Evolutionary conservation across 257 asterid species (phyloP), one percentile per base, ranked within the genome.

Genomic region (Scutellaria galericulata): DNA sequence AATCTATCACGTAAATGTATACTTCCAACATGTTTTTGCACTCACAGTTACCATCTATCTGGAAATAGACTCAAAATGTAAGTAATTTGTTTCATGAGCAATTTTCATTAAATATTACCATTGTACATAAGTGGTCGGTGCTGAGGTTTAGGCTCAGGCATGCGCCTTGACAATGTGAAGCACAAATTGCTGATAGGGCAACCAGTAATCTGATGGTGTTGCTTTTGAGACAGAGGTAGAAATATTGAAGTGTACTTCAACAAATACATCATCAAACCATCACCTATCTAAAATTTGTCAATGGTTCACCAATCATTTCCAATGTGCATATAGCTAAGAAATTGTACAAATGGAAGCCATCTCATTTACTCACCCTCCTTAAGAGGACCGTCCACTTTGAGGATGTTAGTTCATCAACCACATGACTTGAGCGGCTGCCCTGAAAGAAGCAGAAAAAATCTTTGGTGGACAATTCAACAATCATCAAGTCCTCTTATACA

Each of bases 181-280:
- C 84, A 60, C 70, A 84, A 62, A 64, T 78, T 75, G 74, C 81
- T 85, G 82, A 90, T 82, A 12, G 96, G 90, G 61, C 66, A 77
- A 57, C 98, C 98, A 65, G 90, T 71, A 68, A 90, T 86, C 80
- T 93, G 98, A 75, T 59, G 83, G 81, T 83, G 73, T 74, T 85
- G 87, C 69, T 69, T 85, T 67, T 65, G 75, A 56, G 90, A 82
- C 75, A 91, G 87, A 53, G 92, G 91, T 82, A 89, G 76, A 78
- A 93, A 93, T 65, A 93, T 58, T 31, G 86, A 90, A 59, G 94
- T 81, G 73, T 86, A 47, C 85, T 70, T 85, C 73, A 93, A 81
- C 74, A 90, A 75, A 80, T 89, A 82, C 61, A 74, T 53, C 97
- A 93, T 87, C 67, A 93, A 79, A 84, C 71, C 75, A 75, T 90